Conservation (phyloP, 441 rosid genomes). For the Erysimum pusillum region DNA sequence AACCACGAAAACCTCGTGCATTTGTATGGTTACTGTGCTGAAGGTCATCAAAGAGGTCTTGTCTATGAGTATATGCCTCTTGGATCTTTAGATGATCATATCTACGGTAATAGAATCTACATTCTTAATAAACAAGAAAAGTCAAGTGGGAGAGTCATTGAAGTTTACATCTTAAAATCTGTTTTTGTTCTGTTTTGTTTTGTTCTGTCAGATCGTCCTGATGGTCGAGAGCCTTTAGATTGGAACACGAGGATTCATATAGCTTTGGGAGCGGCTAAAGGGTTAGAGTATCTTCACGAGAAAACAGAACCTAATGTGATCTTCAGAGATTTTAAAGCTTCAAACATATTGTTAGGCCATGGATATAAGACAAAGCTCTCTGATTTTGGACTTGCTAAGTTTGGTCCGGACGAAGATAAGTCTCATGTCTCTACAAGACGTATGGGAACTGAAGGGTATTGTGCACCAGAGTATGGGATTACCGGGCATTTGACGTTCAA, state of each 20-base stretch:
- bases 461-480: conserved; percentile 69
- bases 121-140: background rate
- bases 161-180: background rate
- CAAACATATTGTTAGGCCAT: conserved; percentile 62
- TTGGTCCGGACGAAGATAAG: conserved; percentile 59
- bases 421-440: conserved; percentile 67
- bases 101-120: conserved; percentile 48
- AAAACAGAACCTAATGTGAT: conserved; percentile 61
- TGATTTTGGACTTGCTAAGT: conserved; percentile 77
- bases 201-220: conserved; percentile 46
- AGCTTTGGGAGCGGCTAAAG: conserved; percentile 68
- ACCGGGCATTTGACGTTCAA: conserved; percentile 60
- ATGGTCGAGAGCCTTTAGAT: conserved; percentile 53
- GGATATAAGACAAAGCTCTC: conserved; percentile 64
- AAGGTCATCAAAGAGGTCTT: conserved; percentile 63
- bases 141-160: background rate
- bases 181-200: background rate
- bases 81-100: conserved; percentile 65
- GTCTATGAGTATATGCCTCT: conserved; percentile 64
- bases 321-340: conserved; percentile 64
- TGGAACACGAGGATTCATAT: conserved; percentile 68
- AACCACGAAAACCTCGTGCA: conserved; percentile 62
- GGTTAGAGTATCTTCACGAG: conserved; percentile 60
- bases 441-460: conserved; percentile 75
- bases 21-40: conserved; percentile 67